Evolutionary conservation across 306 rosid genomes (phyloP).

Genomic region (Coriaria nepalensis): DNA sequence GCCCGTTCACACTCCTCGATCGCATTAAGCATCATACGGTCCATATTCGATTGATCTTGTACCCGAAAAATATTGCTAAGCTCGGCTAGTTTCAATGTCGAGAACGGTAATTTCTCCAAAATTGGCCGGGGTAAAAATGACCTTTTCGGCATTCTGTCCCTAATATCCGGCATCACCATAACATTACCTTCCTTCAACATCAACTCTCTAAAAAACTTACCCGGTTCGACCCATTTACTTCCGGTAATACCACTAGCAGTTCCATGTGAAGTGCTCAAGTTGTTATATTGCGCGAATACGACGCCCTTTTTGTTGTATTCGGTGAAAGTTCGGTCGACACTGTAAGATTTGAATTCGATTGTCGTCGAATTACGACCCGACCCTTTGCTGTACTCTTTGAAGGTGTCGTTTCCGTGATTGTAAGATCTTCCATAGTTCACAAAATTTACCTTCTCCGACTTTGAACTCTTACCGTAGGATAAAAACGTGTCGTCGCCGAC

Average conservation of each 20-base stretch:
- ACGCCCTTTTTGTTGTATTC: conserved; percentile 38
- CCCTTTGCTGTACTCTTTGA: conserved; percentile 57
- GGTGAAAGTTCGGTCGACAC: conserved; percentile 51
- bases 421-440: conserved; percentile 65
- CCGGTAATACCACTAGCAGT: conserved; percentile 24
- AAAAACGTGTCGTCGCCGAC: conserved; percentile 54
- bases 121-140: conserved; percentile 52
- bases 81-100: conserved; percentile 13
- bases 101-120: conserved; percentile 49
- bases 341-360: conserved; percentile 50
- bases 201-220: conserved; percentile 64
- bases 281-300: conserved; percentile 34
- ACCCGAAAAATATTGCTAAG: conserved; percentile 33
- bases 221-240: conserved; percentile 42
- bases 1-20: conserved; percentile 51
- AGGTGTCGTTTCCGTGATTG: conserved; percentile 76
- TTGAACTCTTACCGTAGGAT: conserved; percentile 44
- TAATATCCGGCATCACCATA: conserved; percentile 57
- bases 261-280: conserved; percentile 17
- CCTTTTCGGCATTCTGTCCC: conserved; percentile 58
- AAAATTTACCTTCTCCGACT: conserved; percentile 40
- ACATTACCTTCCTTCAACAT: conserved; percentile 49
- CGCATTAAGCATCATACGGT: conserved; percentile 30
- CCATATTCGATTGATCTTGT: conserved; percentile 25
- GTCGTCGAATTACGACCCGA: conserved; percentile 26